Evolutionary conservation across 2,329 filamentous ascomycete genomes (phyloP).

Genomic region (Ceratocystis cacaofunesta): DNA sequence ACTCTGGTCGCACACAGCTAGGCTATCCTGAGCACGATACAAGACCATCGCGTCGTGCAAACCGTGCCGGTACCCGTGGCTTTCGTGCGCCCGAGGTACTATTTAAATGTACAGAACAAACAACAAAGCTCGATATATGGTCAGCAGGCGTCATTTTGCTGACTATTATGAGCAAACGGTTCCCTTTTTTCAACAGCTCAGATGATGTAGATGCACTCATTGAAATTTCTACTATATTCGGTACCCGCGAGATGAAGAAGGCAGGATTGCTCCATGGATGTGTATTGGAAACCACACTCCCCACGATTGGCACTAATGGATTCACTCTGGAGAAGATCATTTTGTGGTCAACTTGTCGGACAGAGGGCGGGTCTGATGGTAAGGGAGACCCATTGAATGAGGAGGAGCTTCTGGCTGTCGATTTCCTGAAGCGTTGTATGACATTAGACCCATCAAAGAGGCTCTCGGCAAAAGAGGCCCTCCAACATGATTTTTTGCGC

Average conservation of each 20-base stretch:
- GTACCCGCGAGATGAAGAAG: conserved; percentile 65
- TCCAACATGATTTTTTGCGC: conserved; percentile 55
- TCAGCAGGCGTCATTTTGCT: conserved; percentile 91
- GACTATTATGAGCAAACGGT: conserved; percentile 82
- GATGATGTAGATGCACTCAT: conserved; percentile 97
- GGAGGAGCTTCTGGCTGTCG: conserved; percentile 58
- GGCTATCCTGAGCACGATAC: conserved; percentile 76
- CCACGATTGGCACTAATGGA: conserved; percentile 71
- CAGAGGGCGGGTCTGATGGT: conserved; percentile 40
- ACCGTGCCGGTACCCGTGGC: conserved; percentile 84
- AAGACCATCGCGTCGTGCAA: conserved; percentile 75
- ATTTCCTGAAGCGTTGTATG: conserved; percentile 57
- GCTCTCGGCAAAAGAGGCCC: conserved; percentile 59
- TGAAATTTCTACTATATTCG: conserved; percentile 92
- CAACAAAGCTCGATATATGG: conserved; percentile 91
- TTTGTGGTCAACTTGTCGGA: conserved; percentile 79
- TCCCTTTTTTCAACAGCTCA: conserved; percentile 97
- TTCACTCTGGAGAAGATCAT: conserved; percentile 89
- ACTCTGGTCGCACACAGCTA: conserved; percentile 36
- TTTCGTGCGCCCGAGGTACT: conserved; percentile 94
- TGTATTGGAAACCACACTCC: conserved; percentile 83
- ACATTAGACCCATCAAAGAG: conserved; percentile 61
- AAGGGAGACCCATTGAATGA: conserved; percentile 38
- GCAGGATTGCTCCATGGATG: conserved; percentile 76
- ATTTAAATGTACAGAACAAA: conserved; percentile 93